Evolutionary conservation across 139 green algal genomes (phyloP).

Genomic region (Coccomyxa sp.): DNA sequence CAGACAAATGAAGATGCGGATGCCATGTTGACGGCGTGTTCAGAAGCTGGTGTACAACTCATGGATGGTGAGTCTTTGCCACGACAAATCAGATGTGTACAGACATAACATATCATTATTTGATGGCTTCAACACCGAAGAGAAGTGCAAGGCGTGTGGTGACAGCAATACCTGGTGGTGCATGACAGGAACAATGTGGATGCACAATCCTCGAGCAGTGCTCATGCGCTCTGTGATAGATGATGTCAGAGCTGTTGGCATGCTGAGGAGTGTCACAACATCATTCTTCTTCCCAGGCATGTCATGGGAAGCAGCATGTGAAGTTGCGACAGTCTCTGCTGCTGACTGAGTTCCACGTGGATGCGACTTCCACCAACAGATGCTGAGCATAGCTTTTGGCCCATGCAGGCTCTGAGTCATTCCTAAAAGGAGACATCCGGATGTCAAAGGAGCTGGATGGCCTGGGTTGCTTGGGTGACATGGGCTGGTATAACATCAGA

Average conservation of each 20-base stretch:
- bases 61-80: neutral
- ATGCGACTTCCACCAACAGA: neutral
- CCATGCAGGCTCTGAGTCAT: conserved; percentile 3
- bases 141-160: neutral
- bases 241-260: neutral
- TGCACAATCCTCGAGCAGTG: neutral
- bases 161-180: neutral
- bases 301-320: neutral
- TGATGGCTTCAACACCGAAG: neutral
- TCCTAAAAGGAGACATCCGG: neutral
- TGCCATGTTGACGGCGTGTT: neutral
- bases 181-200: neutral
- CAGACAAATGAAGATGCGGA: neutral
- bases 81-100: neutral
- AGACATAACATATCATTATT: neutral
- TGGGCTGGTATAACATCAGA: conserved; percentile 4
- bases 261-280: neutral
- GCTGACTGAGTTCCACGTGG: neutral
- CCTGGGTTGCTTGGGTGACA: conserved; percentile 7
- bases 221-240: neutral
- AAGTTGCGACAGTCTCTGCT: neutral
- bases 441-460: conserved; percentile 1
- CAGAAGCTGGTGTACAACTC: neutral
- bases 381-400: neutral
- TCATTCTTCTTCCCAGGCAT: neutral